Evolutionary conservation across 441 rosid genomes (phyloP), one percentile per base, ranked within the genome.

Genomic region (Aquilaria agallochum): DNA sequence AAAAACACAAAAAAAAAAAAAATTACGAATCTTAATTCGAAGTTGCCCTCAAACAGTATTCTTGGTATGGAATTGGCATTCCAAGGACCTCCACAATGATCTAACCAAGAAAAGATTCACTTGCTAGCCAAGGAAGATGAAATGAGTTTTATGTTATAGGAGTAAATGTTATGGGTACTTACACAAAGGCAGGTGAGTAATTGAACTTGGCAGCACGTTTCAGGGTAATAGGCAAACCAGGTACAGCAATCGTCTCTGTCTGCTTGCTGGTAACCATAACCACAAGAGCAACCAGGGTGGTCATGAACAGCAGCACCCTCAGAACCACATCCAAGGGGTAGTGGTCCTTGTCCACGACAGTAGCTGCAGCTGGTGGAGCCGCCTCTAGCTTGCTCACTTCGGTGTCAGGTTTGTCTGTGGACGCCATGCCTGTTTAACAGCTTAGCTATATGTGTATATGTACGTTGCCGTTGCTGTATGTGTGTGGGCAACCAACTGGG

Each of bases 111-210:
- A 6, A 40, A 40, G 45, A 40, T 40, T 8, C 9, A 40, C 27
- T 20, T 20, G 45, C 9, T 40, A 6, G 45, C 10, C 45, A 40
- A 6, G 45, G 45, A 40, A 40, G 45, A 40, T 7, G 9, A 40
- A 40, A 40, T 10, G 2, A 7, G 10, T 6, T 40, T 40, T 40
- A 6, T 40, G 45, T 40, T 40, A 5, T 8, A 40, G 45, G 45
- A 40, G 45, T 40, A 6, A 6, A 10, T 40, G 1, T 40, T 10
- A 40, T 40, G 9, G 7, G 2, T 40, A 72, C 82, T 72, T 13
- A 92, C 96, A 83, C 67, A 78, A 85, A 79, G 59, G 96, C 93
- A 0, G 96, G 98, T 0, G 96, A 87, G 53, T 92, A 70, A 15
- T 50, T 72, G 61, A 87, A 92, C 71, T 89, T 85, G 56, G 91